Conservation (phyloP, 1,139 yeast species). For the Ogataea hybrid region DNA sequence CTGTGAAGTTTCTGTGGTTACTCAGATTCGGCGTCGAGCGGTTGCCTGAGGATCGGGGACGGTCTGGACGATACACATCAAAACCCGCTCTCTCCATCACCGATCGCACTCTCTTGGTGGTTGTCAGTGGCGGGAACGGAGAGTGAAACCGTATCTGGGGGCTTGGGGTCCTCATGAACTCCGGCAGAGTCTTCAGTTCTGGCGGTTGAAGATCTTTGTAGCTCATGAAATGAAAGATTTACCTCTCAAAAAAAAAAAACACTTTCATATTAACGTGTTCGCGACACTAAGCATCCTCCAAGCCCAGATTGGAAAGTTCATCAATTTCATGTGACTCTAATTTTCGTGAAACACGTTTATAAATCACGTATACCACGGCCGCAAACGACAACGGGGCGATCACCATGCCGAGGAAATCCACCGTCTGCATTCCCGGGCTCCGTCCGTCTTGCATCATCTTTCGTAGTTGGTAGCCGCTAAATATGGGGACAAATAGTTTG, state of each 20-base stretch:
- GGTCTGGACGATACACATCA: constrained; percentile 40
- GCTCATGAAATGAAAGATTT: constrained; percentile 12
- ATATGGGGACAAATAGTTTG: constrained; percentile 71
- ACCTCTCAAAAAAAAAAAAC: constrained; percentile 2
- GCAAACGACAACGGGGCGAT: constrained; percentile 58
- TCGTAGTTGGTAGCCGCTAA: constrained; percentile 76
- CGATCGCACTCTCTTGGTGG: constrained; percentile 49
- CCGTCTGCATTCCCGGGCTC: constrained; percentile 35
- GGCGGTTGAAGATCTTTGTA: constrained; percentile 16
- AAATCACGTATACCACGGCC: constrained; percentile 68
- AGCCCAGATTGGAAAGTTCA: constrained; percentile 2
- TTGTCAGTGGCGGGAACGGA: constrained; percentile 53
- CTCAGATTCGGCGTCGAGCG: constrained; percentile 18
- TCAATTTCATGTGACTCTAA: constrained; percentile 24
- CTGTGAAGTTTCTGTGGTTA: constrained; percentile 25
- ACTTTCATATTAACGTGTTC: constrained; percentile 1
- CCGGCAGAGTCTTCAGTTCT: constrained; percentile 29
- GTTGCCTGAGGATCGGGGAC: constrained; percentile 7
- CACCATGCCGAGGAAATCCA: constrained; percentile 63
- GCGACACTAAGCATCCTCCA: constrained; percentile 4
- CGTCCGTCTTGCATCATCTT: constrained; percentile 64
- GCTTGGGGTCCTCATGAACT: constrained; percentile 27
- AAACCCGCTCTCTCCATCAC: constrained; percentile 67
- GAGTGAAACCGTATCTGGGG: constrained; percentile 33
- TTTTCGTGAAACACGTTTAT: constrained; percentile 53